Conservation (phyloP, 345 rosid species). For the Hibiscus tridactylites region DNA sequence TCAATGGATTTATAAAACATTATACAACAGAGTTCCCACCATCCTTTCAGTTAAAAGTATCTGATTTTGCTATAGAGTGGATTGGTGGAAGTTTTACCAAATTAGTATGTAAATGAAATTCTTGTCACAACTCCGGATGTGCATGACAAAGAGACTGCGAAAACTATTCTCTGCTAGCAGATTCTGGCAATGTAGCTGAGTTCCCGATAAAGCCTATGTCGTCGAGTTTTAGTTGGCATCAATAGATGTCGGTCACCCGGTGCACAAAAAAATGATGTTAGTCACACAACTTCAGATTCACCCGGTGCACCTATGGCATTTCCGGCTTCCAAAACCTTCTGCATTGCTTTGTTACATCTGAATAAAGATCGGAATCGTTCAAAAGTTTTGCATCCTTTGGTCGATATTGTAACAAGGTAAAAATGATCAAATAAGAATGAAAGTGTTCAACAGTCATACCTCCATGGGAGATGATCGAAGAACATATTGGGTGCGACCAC, state of each 20-base stretch:
- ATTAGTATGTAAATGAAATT: neutral
- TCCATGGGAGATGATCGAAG: conserved; percentile 95
- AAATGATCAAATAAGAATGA: neutral
- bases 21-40: neutral
- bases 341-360: conserved; percentile 68
- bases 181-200: neutral
- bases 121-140: neutral
- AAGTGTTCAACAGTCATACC: conserved; percentile 28
- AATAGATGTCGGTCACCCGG: conserved; percentile 9
- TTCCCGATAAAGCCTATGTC: neutral
- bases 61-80: neutral
- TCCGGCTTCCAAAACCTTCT: conserved; percentile 51
- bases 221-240: neutral
- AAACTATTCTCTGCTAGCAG: neutral
- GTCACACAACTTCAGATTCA: conserved; percentile 30
- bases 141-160: neutral
- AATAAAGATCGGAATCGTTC: neutral
- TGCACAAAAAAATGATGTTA: neutral
- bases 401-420: neutral
- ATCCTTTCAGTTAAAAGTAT: neutral
- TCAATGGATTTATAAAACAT: neutral
- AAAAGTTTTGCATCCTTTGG: neutral
- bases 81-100: neutral
- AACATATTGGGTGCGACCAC: conserved; percentile 83
- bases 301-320: conserved; percentile 15